A percentile compares a stretch with the other conserved stretches of the same genome.
phyloP scores from a whole-genome alignment of 306 rosid genomes.

The Glycine latifolia region DNA sequence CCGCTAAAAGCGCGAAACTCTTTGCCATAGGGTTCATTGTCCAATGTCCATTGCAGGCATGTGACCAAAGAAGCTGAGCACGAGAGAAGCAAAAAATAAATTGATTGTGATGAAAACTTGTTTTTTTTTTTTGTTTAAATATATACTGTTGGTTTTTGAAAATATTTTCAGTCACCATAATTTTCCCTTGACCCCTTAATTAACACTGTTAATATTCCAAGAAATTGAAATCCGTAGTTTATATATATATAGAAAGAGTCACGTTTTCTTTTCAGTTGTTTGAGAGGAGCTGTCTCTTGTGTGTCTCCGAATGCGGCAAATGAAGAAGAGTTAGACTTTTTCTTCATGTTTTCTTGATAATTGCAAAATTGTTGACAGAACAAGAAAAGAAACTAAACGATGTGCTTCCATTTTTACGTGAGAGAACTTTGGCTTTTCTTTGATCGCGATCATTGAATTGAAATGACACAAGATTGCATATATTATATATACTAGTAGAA shows the following conservation, averaged over 20 bases:
- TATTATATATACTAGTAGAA: neutral
- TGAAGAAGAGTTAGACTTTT: neutral
- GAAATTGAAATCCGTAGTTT: neutral
- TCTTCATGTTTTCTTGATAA: conserved; percentile 4
- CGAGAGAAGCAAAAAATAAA: neutral
- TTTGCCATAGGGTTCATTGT: neutral
- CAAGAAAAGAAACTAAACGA: conserved; percentile 12
- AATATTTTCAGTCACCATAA: neutral
- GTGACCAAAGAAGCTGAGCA: neutral
- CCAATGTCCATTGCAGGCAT: neutral
- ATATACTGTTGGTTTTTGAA: neutral
- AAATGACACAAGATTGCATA: neutral
- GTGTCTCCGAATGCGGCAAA: conserved; percentile 1
- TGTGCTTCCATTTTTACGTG: neutral
- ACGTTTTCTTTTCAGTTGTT: neutral
- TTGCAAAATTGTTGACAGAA: conserved; percentile 6
- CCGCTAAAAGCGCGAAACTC: neutral
- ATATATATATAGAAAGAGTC: neutral
- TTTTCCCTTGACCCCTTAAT: neutral
- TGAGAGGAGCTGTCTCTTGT: neutral
- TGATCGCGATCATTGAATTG: conserved; percentile 31
- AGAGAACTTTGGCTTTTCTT: conserved; percentile 9
- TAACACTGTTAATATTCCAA: neutral
- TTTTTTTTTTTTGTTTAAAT: neutral
- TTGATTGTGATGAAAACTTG: neutral